These are phyloP conservation scores for Tulasnella calospora DNA, from an alignment of 768 basidiomycete species.

Conservation along the genomic window DNA sequence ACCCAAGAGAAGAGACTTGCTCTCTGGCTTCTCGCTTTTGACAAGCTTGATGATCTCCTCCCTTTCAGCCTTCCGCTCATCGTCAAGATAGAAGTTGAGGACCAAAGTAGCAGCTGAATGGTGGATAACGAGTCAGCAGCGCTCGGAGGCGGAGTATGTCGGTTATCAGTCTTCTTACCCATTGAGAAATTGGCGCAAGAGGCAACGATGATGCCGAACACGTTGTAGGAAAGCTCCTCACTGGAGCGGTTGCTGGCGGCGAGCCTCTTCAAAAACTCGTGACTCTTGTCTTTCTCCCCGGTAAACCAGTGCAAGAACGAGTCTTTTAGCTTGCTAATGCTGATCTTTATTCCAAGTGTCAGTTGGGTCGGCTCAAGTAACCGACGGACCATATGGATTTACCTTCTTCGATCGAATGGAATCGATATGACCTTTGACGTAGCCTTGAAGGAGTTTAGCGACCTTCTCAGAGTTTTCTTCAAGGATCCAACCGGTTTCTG, in stretches of 20 bases:
- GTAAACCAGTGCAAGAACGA: conserved; percentile 3
- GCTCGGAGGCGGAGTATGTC: not conserved
- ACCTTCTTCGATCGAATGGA: not conserved
- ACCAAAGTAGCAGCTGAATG: conserved; percentile 37
- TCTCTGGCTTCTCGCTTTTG: conserved; percentile 29
- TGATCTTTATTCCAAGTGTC: conserved; percentile 54
- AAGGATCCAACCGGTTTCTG: conserved; percentile 54
- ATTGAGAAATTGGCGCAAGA: conserved; percentile 65
- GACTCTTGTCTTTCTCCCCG: not conserved
- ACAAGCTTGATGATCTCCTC: conserved; percentile 41
- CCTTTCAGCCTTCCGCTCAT: conserved; percentile 40
- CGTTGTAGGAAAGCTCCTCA: conserved; percentile 61
- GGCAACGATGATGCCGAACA: conserved; percentile 67
- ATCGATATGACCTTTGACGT: conserved; percentile 21
- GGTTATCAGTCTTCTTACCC: conserved; percentile 45
- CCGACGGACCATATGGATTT: not conserved
- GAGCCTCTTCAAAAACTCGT: conserved; percentile 37
- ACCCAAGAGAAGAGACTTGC: conserved; percentile 41
- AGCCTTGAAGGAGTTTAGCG: conserved; percentile 39
- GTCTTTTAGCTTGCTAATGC: conserved; percentile 55
- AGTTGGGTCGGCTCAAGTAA: conserved; percentile 41
- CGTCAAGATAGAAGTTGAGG: conserved; percentile 56
- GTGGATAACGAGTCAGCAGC: not conserved
- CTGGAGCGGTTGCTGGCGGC: conserved; percentile 51
- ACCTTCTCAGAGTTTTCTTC: conserved; percentile 51